Conservation (phyloP, 176 grass and related monocot species). For the Zoysia japonica region DNA sequence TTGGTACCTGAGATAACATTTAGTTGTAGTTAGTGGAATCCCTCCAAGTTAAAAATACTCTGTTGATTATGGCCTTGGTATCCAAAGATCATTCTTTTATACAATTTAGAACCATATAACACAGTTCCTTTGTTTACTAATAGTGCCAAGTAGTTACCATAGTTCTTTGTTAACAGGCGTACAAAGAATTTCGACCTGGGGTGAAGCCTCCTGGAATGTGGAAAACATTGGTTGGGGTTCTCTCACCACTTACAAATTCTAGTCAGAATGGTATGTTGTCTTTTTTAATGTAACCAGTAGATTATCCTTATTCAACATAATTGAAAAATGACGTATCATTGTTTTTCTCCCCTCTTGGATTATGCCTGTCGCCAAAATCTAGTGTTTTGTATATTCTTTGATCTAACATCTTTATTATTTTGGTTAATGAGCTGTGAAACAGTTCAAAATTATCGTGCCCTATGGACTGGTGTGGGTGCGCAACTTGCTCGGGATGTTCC, state of each 20-base stretch:
- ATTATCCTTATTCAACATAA: slow-evolving; percentile 2
- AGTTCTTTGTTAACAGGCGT: slow-evolving; percentile 59
- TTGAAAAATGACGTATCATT: neutral
- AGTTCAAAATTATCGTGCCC: slow-evolving; percentile 80
- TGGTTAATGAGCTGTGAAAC: slow-evolving; percentile 33
- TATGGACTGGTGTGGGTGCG: slow-evolving; percentile 95
- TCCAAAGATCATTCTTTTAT: neutral
- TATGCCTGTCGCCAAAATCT: neutral
- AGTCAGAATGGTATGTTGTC: slow-evolving; percentile 56
- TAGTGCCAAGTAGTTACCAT: slow-evolving; percentile 21
- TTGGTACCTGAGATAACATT: neutral
- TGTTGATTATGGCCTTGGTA: neutral
- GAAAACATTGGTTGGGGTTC: slow-evolving; percentile 81
- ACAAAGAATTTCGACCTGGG: slow-evolving; percentile 81
- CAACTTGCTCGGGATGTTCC: slow-evolving; percentile 95
- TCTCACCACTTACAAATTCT: slow-evolving; percentile 66
- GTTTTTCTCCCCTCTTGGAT: neutral
- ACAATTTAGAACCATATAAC: neutral
- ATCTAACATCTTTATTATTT: neutral
- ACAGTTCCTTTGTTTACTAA: neutral
- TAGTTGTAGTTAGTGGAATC: neutral
- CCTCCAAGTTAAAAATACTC: neutral
- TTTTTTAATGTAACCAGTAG: neutral
- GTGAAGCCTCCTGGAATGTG: slow-evolving; percentile 94
- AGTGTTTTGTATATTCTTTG: neutral